These are phyloP conservation scores for Chamaenerion angustifolium DNA, from an alignment of 345 rosid genomes.

Conservation along the genomic window DNA sequence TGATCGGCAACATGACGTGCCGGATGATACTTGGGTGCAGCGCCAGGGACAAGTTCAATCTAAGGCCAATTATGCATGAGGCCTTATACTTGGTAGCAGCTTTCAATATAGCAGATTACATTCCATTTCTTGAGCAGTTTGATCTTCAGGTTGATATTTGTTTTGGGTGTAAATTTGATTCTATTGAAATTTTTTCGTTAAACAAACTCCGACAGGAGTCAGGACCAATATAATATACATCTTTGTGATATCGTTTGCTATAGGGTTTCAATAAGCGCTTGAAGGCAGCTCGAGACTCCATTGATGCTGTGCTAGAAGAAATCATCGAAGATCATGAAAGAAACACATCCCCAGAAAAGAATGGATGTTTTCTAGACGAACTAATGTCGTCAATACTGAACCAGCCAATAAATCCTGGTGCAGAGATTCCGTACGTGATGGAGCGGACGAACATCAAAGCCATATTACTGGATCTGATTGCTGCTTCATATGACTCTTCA, in stretches of 20 bases:
- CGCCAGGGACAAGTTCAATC: not conserved
- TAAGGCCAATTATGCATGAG: not conserved
- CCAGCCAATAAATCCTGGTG: no score
- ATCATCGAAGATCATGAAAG: not conserved
- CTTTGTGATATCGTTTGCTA: not conserved
- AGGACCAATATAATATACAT: not conserved
- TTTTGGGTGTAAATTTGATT: not conserved
- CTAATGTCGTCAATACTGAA: not conserved
- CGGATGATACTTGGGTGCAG: slow-evolving; percentile 3
- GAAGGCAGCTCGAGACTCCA: not conserved
- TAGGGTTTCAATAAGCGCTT: slow-evolving; percentile 1
- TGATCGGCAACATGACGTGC: slow-evolving; percentile 1
- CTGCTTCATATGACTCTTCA: slow-evolving; percentile 11
- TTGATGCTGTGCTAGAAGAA: not conserved
- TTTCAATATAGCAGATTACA: not conserved
- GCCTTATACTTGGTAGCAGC: not conserved
- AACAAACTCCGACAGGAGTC: no score
- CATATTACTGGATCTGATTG: slow-evolving; percentile 16
- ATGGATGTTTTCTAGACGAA: not conserved
- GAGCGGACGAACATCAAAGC: slow-evolving; percentile 14
- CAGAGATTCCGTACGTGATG: no score
- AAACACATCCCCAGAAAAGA: not conserved
- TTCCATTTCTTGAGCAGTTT: not conserved
- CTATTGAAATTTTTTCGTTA: not conserved
- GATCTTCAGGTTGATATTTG: slow-evolving; percentile 2